Conservation (phyloP, 805 yeast species). For the Myxozyma sirexii region DNA sequence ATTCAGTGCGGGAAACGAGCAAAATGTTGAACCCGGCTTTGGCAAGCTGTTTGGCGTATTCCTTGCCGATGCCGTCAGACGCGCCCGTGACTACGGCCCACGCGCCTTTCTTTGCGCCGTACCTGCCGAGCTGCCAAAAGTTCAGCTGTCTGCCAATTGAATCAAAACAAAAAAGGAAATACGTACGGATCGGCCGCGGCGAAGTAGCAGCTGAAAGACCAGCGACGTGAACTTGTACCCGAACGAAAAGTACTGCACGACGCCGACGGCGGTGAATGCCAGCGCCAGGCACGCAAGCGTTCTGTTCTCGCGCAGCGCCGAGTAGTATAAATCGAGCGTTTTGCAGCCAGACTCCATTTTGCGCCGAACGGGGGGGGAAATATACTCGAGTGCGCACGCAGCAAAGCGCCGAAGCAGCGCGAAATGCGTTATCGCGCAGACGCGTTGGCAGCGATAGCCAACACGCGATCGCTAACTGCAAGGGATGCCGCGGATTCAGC, state of each 20-base stretch:
- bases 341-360: neutral
- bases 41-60: slow-evolving; percentile 85
- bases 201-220: slow-evolving; percentile 17
- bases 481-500: too few relatives aligned
- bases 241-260: slow-evolving; percentile 11
- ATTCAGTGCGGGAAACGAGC: slow-evolving; percentile 78
- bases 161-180: neutral
- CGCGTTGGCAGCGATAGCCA: too few relatives aligned
- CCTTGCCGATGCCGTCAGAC: slow-evolving; percentile 96
- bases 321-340: slow-evolving; percentile 14
- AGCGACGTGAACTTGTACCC: slow-evolving; percentile 13
- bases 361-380: neutral
- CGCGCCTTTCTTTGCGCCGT: slow-evolving; percentile 71
- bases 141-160: too few relatives aligned
- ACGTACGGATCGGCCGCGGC: slow-evolving; percentile 30
- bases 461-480: too few relatives aligned
- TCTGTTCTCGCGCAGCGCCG: slow-evolving; percentile 6
- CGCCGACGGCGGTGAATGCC: slow-evolving; percentile 15
- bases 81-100: slow-evolving; percentile 99
- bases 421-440: too few relatives aligned
- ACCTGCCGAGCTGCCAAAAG: slow-evolving; percentile 61
- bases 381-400: too few relatives aligned
- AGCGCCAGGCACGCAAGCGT: slow-evolving; percentile 11
- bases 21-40: slow-evolving; percentile 78
- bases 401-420: too few relatives aligned